Evolutionary conservation across 2,329 filamentous ascomycete genomes (phyloP), one percentile per base, ranked within the genome.

Genomic region (Venturia oleaginea): DNA sequence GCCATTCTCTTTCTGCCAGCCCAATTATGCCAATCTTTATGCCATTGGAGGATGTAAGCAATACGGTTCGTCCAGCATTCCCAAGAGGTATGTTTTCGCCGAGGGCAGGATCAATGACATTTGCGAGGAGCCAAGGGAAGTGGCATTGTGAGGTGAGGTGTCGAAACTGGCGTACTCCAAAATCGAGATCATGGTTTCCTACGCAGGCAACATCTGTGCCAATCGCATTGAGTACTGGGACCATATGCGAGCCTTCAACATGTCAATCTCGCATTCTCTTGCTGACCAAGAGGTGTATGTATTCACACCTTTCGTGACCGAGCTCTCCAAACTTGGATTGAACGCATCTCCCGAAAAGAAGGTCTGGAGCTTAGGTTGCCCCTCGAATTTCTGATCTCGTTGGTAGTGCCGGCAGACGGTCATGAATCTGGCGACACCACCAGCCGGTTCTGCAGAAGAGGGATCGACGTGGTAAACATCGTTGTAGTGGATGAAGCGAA

Each of bases 281-380:
- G n/a, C 38, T 13, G 27, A 37, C 60, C 40, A 19, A 60, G 13
- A 42, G 54, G 37, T 46, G 51, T 54, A 51, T 43, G n/a, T n/a
- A 38, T 22, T 65, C 76, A 68, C 73, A 81, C 90, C 92, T 77
- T 96, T 96, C 2, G 92, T 96, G 40, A 96, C 86, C 22, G 88
- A 90, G 70, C 89, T 93, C 76, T 96, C 92, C 65, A 96, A 78
- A 70, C 90, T 93, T 0, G 92, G 92, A 73, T 96, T 96, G 76
- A 94, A 97, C 11, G 88, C 91, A 81, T 96, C 92, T 43, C 92
- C 92, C 2, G 91, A 96, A 76, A 96, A 97, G 69, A 96, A 82
- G 1, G 90, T 92, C 61, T 95, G 72, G 4, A 91, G 77, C 46
- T 83, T 79, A 0, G 90, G 79, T 72, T 90, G 87, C 22, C 78